phyloP scores from a whole-genome alignment of 176 grass and related monocot genomes.

The Melocanna baccifera region DNA sequence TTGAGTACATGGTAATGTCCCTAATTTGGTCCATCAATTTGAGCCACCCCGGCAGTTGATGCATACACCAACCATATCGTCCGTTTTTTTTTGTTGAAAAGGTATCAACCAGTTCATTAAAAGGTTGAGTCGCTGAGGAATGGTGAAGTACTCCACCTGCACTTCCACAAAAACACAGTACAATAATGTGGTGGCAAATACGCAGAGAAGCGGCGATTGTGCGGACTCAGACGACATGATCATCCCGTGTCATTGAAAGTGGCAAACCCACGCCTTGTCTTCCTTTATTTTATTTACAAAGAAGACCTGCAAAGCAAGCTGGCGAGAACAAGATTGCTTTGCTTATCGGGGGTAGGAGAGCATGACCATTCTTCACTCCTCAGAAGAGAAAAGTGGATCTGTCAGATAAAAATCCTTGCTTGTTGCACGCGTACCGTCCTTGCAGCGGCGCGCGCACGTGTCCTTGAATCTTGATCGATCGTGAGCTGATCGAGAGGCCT shows the following conservation, averaged over 20 bases:
- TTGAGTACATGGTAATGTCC: no score
- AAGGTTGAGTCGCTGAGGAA: no score
- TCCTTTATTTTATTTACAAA: neutral
- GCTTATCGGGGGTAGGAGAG: neutral
- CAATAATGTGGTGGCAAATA: neutral
- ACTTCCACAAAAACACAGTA: neutral
- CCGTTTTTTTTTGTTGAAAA: no score
- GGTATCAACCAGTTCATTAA: no score
- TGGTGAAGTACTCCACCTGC: neutral
- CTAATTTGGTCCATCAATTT: no score
- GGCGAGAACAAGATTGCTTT: slow-evolving; percentile 4
- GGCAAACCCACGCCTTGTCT: neutral
- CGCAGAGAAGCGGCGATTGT: neutral
- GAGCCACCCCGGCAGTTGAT: no score
- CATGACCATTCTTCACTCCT: slow-evolving; percentile 19
- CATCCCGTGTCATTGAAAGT: neutral
- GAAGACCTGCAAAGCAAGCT: neutral
- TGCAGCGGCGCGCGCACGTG: no score
- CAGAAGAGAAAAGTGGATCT: neutral
- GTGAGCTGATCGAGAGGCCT: no score
- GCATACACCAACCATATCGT: no score
- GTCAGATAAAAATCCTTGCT: neutral
- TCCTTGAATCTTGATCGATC: no score
- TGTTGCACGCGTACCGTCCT: no score
- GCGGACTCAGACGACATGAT: neutral